These are phyloP conservation scores for Elaeis oleifera DNA, from an alignment of 202 grass and related monocot genomes.

Conservation along the genomic window DNA sequence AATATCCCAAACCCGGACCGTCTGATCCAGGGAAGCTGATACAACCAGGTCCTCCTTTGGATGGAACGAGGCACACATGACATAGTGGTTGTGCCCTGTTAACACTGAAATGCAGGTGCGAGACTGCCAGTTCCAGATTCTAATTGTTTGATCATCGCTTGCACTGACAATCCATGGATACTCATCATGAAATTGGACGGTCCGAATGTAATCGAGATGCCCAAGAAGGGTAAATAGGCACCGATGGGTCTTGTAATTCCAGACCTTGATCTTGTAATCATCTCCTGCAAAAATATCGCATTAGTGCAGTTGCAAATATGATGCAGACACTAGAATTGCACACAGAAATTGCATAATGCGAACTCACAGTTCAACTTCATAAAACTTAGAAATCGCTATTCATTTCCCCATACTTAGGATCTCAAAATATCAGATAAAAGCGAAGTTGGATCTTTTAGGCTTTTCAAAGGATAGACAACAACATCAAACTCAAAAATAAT, in stretches of 20 bases:
- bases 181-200: slow-evolving; percentile 89
- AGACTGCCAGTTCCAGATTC: slow-evolving; percentile 99
- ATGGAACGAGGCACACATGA: slow-evolving; percentile 94
- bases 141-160: slow-evolving; percentile 92
- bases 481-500: no score
- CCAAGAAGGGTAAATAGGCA: slow-evolving; percentile 94
- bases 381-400: no score
- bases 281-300: slow-evolving; percentile 51
- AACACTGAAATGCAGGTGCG: slow-evolving; percentile 93
- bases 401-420: no score
- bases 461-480: no score
- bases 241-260: slow-evolving; percentile 97
- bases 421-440: no score
- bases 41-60: slow-evolving; percentile 95
- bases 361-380: no score
- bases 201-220: slow-evolving; percentile 94
- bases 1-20: slow-evolving; percentile 96
- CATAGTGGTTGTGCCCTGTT: slow-evolving; percentile 94
- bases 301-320: not conserved
- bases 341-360: no score
- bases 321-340: no score
- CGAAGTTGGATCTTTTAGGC: no score
- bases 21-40: slow-evolving; percentile 93
- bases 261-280: slow-evolving; percentile 99
- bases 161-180: slow-evolving; percentile 94